Base-by-base conservation (phyloP, 495 filamentous ascomycete genomes). In the Hypomontagnella submonticulosa region DNA sequence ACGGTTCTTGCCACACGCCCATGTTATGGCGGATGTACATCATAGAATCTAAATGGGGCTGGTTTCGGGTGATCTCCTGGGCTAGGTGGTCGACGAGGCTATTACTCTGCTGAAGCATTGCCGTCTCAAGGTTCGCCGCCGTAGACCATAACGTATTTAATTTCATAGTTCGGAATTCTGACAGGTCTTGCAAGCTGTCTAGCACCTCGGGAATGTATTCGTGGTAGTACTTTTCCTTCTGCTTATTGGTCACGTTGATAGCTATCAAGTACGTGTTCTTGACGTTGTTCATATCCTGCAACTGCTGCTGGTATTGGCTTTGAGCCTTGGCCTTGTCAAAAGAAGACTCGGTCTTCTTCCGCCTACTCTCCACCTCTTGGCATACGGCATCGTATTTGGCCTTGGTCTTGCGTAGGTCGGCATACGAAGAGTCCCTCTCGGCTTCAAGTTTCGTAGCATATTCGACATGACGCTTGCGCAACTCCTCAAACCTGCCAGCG, bases 261-360 rank as follows among this genome's bases (percentile, higher is more conserved):
- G 86, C 85, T 64, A 99, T 94, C 36, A 99, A 80, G 70, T 99
- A 99, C 1, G 91, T 92, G 71, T 98, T 99, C 90, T 99, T 99
- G 71, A 91, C 86, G 73, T 98, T 98, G 75, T 92, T 88, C 96
- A 98, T 98, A 54, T 98, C 94, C 38, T 87, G 71, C 37, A 93
- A 80, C 74, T 98, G 93, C 70, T 95, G 91, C 69, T 96, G 91
- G 74, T 95, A 98, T 13, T 89, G 87, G 67, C 85, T 87, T 74
- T 96, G 91, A 5, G 96, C 93, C 77, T 98, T 99, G 23, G 83
- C 74, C 74, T 93, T 88, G 75, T 98, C 96, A 63, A 93, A 95
- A 18, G 91, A 84, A 30, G 88, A 89, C 70, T 98, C 95, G 51
- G 88, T 88, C 82, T 98, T 99, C 81, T 97, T 97, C 66, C 95